Evolutionary conservation across 257 asterid genomes (phyloP).

Genomic region (Salvia rosmarinus): DNA sequence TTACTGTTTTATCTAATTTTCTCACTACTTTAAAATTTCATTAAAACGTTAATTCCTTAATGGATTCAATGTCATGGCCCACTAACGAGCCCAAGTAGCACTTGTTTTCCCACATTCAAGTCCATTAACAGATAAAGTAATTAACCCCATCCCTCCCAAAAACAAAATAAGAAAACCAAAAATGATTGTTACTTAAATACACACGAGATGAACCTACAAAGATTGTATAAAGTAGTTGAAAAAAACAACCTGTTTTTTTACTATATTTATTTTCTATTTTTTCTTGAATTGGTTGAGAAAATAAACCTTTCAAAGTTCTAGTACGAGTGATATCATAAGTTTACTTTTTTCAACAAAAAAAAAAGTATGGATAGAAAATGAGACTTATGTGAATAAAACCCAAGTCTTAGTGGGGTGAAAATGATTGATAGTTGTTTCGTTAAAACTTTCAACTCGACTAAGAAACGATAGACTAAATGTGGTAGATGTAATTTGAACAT

Average conservation of each 20-base stretch:
- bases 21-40: background rate
- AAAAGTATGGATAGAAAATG: background rate
- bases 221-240: background rate
- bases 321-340: no score
- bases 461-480: no score
- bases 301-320: no score
- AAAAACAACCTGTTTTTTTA: no score
- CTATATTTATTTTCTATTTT: no score
- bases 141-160: background rate
- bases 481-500: no score
- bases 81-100: slow-evolving; percentile 22
- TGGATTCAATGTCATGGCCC: slow-evolving; percentile 22
- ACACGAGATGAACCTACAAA: background rate
- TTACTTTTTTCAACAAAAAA: background rate
- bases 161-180: background rate
- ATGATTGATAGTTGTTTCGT: no score
- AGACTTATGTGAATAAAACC: no score
- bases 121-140: background rate
- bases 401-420: no score
- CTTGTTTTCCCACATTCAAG: background rate
- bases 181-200: background rate
- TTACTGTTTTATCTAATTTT: background rate
- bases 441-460: no score
- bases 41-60: background rate
- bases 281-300: no score